Percentiles rank a stretch among this genome's conserved stretches.
Conservation (phyloP, 306 rosid genomes). For the Pachyrhizus erosus region DNA sequence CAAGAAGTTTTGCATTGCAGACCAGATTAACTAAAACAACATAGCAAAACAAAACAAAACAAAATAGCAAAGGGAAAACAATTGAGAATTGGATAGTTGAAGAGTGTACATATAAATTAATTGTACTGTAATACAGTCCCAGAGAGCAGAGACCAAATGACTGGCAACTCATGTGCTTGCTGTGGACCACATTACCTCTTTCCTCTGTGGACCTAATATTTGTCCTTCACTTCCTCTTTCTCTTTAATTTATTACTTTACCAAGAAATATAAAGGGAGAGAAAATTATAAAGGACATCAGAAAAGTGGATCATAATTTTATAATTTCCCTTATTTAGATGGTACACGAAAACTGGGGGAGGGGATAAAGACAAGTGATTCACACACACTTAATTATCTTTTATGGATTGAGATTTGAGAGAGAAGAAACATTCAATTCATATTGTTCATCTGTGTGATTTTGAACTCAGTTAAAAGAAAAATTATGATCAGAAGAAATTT, state of each 20-base stretch:
- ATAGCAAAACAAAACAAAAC: too few relatives aligned
- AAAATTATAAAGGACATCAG: not conserved
- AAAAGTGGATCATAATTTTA: not conserved
- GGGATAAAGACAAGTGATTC: not conserved
- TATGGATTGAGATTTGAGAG: not conserved
- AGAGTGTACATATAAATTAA: not conserved
- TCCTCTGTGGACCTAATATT: slow-evolving; percentile 30
- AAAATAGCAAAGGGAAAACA: too few relatives aligned
- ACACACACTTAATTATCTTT: not conserved
- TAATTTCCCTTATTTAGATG: not conserved
- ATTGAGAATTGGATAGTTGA: not conserved
- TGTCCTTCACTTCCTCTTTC: not conserved
- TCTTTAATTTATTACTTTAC: not conserved
- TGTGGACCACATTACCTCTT: slow-evolving; percentile 13
- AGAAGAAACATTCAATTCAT: too few relatives aligned
- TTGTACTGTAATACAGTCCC: slow-evolving; percentile 12
- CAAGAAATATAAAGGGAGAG: not conserved
- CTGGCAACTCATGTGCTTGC: slow-evolving; percentile 32
- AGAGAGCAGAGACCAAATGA: too few relatives aligned
- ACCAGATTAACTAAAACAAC: too few relatives aligned
- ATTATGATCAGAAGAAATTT: too few relatives aligned
- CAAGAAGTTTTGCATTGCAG: too few relatives aligned
- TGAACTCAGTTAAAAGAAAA: too few relatives aligned
- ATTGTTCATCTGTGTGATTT: too few relatives aligned
- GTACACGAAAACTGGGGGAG: not conserved